A percentile compares a stretch with the other conserved stretches of the same genome.
Evolutionary conservation across 495 filamentous ascomycete genomes (phyloP).

Genomic region (Parmelia sp.): DNA sequence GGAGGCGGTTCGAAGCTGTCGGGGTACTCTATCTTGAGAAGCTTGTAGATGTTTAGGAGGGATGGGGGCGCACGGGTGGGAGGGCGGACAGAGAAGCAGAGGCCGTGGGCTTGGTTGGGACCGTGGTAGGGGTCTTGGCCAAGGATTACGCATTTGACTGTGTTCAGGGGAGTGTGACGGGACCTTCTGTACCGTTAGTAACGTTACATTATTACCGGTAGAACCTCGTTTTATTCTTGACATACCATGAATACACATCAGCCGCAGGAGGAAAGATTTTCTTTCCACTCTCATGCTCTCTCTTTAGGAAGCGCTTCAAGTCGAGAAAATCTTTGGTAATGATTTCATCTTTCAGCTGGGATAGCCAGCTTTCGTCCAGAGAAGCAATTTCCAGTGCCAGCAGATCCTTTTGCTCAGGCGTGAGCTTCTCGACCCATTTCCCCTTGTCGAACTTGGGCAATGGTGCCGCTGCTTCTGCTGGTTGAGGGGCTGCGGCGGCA

Average conservation of each 20-base stretch:
- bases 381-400: slow-evolving; percentile 87
- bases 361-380: slow-evolving; percentile 83
- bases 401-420: slow-evolving; percentile 71
- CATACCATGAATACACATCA: slow-evolving; percentile 93
- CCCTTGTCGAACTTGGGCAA: slow-evolving; percentile 71
- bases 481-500: slow-evolving; percentile 25
- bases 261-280: slow-evolving; percentile 77
- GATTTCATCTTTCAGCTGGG: slow-evolving; percentile 77
- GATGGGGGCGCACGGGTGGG: slow-evolving; percentile 83
- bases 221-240: not conserved
- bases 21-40: slow-evolving; percentile 81
- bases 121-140: slow-evolving; percentile 98
- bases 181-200: slow-evolving; percentile 49
- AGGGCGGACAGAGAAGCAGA: slow-evolving; percentile 88
- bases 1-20: slow-evolving; percentile 61
- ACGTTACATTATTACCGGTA: not conserved
- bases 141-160: slow-evolving; percentile 80
- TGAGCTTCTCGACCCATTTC: slow-evolving; percentile 75
- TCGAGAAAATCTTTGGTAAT: slow-evolving; percentile 69
- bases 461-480: slow-evolving; percentile 30
- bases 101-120: slow-evolving; percentile 87
- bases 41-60: slow-evolving; percentile 84
- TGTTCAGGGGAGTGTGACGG: slow-evolving; percentile 78
- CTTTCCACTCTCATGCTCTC: slow-evolving; percentile 58
- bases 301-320: slow-evolving; percentile 79